Evolutionary conservation across 148 eudicot species (phyloP), one percentile per base, ranked within the genome.

Genomic region (Vaccinium vitisidaea): DNA sequence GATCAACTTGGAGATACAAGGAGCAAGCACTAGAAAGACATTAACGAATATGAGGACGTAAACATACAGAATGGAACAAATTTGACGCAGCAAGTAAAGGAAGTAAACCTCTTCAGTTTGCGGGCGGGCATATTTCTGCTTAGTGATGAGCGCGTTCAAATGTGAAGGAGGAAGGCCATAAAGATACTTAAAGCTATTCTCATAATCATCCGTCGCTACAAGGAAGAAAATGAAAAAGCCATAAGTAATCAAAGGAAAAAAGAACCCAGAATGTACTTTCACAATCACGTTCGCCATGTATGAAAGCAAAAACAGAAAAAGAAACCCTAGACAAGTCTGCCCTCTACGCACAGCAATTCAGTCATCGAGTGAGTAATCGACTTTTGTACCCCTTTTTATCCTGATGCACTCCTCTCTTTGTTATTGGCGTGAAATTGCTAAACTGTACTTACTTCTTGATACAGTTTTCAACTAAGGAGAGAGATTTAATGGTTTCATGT

Each of bases 101-200:
- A 58, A 73, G 71, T 55, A 83, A 56, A 94, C 99, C 98, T 92
- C 95, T 88, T 88, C 95, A 27, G 96, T 86, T 80, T 91, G 98
- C 18, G 91, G 87, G 82, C 93, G 85, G 55, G 88, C 88, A 13
- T 95, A 95, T 86, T 90, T 95, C 88, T 95, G 94, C 84, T 91
- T 94, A 18, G 94, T 94, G 93, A 92, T 92, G 92, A 96, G 92
- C 97, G 92, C 89, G 85, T 93, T 96, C 95, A 96, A 89, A 86
- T 96, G 94, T 58, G 93, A 86, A 67, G 98, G 95, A 83, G 81
- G 43, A 76, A 96, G 94, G 82, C 98, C 99, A 84, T 96, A 93
- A 18, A 96, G 91, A 89, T 84, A 88, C 84, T 92, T 91, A 52
- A 96, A 96, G 43, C 85, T 90, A 80, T 90, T 93, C 89, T 91